Evolutionary conservation across 163 green algal species (phyloP), one percentile per base, ranked within the genome.

Genomic region (Prototheca wickerhamii): DNA sequence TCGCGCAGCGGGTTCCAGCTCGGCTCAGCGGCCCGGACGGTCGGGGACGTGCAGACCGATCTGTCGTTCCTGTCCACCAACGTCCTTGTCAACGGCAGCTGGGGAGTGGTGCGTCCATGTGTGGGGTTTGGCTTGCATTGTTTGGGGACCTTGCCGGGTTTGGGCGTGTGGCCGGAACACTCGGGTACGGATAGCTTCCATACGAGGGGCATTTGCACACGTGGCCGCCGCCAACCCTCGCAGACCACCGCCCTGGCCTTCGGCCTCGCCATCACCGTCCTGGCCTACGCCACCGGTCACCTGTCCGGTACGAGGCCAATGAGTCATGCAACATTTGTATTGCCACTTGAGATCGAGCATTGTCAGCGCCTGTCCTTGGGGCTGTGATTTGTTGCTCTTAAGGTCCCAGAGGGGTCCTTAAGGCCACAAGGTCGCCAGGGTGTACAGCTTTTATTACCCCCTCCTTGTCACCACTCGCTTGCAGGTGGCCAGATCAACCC

Each of bases 191-290:
- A n/a, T n/a, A n/a, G n/a, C n/a, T n/a, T n/a, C n/a, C n/a, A n/a
- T n/a, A n/a, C n/a, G n/a, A n/a, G n/a, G n/a, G n/a, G n/a, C n/a
- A n/a, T n/a, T 15, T 15, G 10, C 37, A 21, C 10, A 10, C 37
- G 10, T 15, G 10, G 37, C 37, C 37, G 15, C 15, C 15, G 10
- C 0, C 15, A 15, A 10, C 10, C 10, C 10, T 6, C 15, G 31
- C 55, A 61, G 55, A 68, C 56, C 4, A 71, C 63, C 2, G 69
- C 69, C 1, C 61, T 75, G 42, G 69, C 69, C 32, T 76, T 76
- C 44, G 69, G 69, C 1, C 34, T 71, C 15, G 50, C 69, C 44
- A 76, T 76, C 59, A 76, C 50, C 25, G 69, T 76, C 25, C 63
- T 76, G 29, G 55, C 44, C n/a, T 76, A 64, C 18, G 63, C 63